Percentiles rank a stretch among this genome's conserved stretches.
Conservation (phyloP, 2,329 filamentous ascomycete genomes). For the Colletotrichum sp. region DNA sequence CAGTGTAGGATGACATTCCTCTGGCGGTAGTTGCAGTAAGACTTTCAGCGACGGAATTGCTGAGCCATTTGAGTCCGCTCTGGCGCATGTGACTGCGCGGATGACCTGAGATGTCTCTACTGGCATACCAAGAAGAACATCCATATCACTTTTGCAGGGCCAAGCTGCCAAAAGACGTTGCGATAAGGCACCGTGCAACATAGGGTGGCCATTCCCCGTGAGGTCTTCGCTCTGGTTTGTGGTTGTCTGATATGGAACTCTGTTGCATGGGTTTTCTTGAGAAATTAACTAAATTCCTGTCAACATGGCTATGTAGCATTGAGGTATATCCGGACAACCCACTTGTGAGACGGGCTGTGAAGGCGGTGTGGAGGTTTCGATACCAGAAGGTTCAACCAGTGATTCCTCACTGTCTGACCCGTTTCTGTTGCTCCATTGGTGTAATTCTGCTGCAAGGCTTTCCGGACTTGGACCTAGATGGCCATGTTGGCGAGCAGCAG, state of each 20-base stretch:
- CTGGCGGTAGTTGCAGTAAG: not conserved
- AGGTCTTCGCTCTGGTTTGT: not conserved
- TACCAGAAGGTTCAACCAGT: not conserved
- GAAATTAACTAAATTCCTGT: not conserved
- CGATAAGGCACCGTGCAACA: not conserved
- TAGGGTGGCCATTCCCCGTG: not conserved
- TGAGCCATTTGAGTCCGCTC: not conserved
- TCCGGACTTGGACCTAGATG: not conserved
- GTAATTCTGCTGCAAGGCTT: not conserved
- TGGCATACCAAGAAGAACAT: not conserved
- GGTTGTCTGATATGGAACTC: accelerated
- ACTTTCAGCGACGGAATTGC: not conserved
- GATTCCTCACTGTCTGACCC: not conserved
- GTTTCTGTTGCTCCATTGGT: not conserved
- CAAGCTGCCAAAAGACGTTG: not conserved
- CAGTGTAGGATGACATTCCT: constrained; percentile 34
- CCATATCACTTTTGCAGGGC: not conserved
- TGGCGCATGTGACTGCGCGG: not conserved
- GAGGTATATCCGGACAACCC: not conserved
- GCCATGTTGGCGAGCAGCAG: not conserved
- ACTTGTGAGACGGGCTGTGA: not conserved
- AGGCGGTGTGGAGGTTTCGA: accelerated
- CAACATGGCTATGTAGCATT: not conserved
- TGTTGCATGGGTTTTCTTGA: not conserved
- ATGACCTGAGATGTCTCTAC: not conserved